These are phyloP conservation scores for Saururus chinensis DNA, from an alignment of 164 flowering plant genomes.

Conservation along the genomic window DNA sequence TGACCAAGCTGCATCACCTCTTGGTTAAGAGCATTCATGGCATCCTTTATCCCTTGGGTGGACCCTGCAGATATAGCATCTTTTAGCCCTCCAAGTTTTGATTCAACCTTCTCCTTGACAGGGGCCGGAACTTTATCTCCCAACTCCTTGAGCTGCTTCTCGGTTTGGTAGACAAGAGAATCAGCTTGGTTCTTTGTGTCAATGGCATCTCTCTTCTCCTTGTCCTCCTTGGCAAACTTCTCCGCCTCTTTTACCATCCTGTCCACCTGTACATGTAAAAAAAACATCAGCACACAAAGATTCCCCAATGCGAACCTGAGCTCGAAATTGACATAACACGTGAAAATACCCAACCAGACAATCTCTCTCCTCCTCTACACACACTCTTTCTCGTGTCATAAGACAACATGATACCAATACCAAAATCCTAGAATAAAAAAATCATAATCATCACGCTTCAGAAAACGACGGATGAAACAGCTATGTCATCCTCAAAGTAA, in stretches of 20 bases:
- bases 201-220: constrained; percentile 74
- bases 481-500: too few relatives aligned
- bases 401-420: too few relatives aligned
- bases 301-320: too few relatives aligned
- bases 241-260: constrained; percentile 71
- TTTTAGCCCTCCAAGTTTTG: constrained; percentile 51
- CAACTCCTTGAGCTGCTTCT: constrained; percentile 69
- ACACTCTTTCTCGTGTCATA: too few relatives aligned
- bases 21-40: constrained; percentile 64
- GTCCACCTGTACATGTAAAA: constrained; percentile 35
- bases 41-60: constrained; percentile 59
- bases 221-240: constrained; percentile 62
- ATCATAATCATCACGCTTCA: too few relatives aligned
- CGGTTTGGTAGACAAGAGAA: constrained; percentile 68
- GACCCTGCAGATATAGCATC: constrained; percentile 52
- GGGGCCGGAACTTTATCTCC: constrained; percentile 66
- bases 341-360: too few relatives aligned
- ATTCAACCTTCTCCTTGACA: constrained; percentile 63
- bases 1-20: constrained; percentile 82
- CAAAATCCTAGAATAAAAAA: too few relatives aligned
- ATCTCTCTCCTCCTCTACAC: too few relatives aligned
- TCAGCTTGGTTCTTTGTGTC: constrained; percentile 82
- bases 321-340: too few relatives aligned
- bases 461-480: too few relatives aligned
- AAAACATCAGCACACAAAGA: not conserved